Conservation (phyloP, 257 asterid species). For the Solanum lycopersicoides region DNA sequence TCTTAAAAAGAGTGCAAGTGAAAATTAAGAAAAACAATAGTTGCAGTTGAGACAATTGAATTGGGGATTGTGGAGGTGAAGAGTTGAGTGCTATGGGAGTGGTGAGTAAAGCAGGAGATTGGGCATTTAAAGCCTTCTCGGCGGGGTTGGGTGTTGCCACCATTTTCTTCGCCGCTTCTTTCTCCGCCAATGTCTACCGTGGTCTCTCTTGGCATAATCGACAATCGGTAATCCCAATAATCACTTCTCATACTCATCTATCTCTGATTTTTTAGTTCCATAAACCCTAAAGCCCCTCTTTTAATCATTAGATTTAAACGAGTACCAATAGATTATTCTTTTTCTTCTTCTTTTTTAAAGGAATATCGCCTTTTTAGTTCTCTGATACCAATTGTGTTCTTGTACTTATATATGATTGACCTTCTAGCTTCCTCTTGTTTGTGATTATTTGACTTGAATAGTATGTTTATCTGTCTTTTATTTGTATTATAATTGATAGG, state of each 20-base stretch:
- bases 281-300: background rate
- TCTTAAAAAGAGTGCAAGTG: background rate
- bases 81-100: background rate
- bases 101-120: constrained; percentile 56
- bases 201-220: constrained; percentile 82
- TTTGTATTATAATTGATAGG: background rate
- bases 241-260: background rate
- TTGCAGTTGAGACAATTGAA: background rate
- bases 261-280: background rate
- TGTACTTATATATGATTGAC: background rate
- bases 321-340: background rate
- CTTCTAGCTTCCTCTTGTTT: background rate
- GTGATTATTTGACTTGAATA: background rate
- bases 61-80: background rate
- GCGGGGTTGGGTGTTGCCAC: constrained; percentile 73
- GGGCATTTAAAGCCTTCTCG: constrained; percentile 67
- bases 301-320: background rate
- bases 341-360: background rate
- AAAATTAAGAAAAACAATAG: background rate
- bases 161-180: constrained; percentile 54
- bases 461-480: background rate
- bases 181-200: constrained; percentile 82
- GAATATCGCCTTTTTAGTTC: background rate
- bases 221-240: constrained; percentile 35
- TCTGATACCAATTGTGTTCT: background rate